Evolutionary conservation across 345 rosid genomes (phyloP), one percentile per base, ranked within the genome.

Genomic region (Noccaea bulbosa): DNA sequence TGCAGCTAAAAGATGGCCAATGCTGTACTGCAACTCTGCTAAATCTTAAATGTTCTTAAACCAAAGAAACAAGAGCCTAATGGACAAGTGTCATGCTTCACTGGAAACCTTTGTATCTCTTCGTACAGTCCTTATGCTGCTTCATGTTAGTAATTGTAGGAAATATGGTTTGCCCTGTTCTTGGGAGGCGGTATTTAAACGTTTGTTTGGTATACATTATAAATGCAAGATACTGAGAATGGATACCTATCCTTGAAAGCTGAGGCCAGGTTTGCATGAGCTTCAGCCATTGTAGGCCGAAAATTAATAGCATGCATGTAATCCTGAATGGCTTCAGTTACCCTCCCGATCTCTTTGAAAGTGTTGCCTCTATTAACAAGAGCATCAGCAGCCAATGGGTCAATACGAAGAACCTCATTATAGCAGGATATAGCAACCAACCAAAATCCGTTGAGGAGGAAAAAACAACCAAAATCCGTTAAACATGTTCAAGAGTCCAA

Each of bases 241-340:
- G 52, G 55, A 48, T 81, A 92, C 99, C 99, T 95, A 78, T 95
- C 99, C 77, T 95, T 95, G 70, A 92, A 92, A 66, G 99, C 98
- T n/a, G 99, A 95, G 69, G 99, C 99, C 74, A 95, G 78, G 79
- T 95, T 95, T 72, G 99, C 98, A 85, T 95, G 99, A 43, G 99
- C 99, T 81, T 95, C 99, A 62, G 98, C 93, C 99, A 95, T 95
- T 41, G 86, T 65, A 45, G 99, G 99, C 61, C 96, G 83, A 60
- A 90, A 72, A 53, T 11, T 88, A 54, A 95, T 90, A 51, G 99
- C 99, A 68, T 84, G 82, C 22, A 86, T 59, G 55, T 95, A 95
- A 73, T 95, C 99, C 71, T 95, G 98, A 65, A 95, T 92, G 17
- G 99, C 99, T 75, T 95, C 99, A 72, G 74, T 83, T 35, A 92